Base-by-base conservation (phyloP, 805 yeast species). In the Suhomyces prunicola region DNA sequence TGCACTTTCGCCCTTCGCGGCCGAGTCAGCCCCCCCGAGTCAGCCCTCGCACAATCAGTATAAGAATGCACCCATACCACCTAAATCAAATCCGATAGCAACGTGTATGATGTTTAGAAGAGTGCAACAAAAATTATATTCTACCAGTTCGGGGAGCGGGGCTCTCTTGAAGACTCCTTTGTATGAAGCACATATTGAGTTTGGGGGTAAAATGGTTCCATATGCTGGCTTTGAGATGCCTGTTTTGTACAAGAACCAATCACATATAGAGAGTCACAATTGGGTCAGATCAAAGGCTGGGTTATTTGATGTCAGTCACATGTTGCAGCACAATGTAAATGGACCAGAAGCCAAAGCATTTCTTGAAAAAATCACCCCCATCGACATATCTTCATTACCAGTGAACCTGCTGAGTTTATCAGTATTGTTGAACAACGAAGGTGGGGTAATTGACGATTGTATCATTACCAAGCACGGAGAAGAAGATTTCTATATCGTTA, bases 151-250 rank as follows among this genome's bases (percentile, higher is more conserved):
- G 6, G 46, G 46, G 31, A 42, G 46, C 31, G 46, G 46, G 31
- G 48, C 47, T 2, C 66, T 79, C 54, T 75, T 81, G 58, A 82
- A 76, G 60, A 94, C 98, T 1, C 96, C 98, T 4, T 76, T 94
- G 41, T 84, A 87, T 67, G 90, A 87, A 53, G 77, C 90, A 23
- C 97, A 94, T 67, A 75, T 86, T 35, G 80, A 81, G 52, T 75
- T 84, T 46, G 93, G 91, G 5, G 99, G 91, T 12, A 91, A 88
- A 52, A 86, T 94, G 86, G 98, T 92, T 4, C 96, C 96, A 45
- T 94, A 89, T 71, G 98, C 98, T 15, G 97, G 97, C n/a, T 94
- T 82, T 64, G 82, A 86, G 46, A 93, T 94, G 97, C 99, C 99
- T 1, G 91, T 94, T 8, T 71, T 90, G 29, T 94, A 92, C 75